Evolutionary conservation across 1,284 basidiomycete genomes (phyloP), one percentile per base, ranked within the genome.

Genomic region (Sanghuangporus sanghuang): DNA sequence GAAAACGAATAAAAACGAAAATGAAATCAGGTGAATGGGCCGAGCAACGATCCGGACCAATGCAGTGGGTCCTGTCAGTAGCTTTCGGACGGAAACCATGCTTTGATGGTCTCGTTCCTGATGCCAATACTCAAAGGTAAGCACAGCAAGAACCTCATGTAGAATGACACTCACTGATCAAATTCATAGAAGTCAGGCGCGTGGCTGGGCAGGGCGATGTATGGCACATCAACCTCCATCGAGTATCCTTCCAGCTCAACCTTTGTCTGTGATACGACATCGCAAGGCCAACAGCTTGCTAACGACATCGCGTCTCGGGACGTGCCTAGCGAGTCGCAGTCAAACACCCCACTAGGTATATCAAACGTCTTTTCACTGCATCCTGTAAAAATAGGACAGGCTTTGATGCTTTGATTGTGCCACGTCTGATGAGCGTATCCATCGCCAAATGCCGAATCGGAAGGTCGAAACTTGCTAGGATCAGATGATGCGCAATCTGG

Each of bases 131-230:
- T 36, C 35, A 36, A 16, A 12, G 12, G 53, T 36, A 35, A 38
- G 8, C 52, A 44, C 6, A 14, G 39, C 8, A n/a, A 23, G 44
- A 12, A 57, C 14, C 16, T 8, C 18, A 8, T 21, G 23, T 12
- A 44, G 40, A 21, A 46, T 23, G n/a, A 44, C 6, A 57, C 56
- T 44, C 39, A 57, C 56, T 57, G 40, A 57, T 57, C 32, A 21
- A 57, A 57, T 14, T 57, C 35, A 23, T 44, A 44, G 40, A 57
- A 57, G 35, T 57, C 56, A 16, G 56, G 56, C 18, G 56, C 14
- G 39, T 57, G 40, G 32, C 53, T 54, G 4, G 32, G 53, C 21
- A 54, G 16, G 16, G 53, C 53, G n/a, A 54, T 54, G n/a, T 54
- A n/a, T 16, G 53, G 53, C 8, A 35, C 11, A 54, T 54, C 35